A percentile compares a stretch with the other conserved stretches of the same genome.
phyloP scores from a whole-genome alignment of 208 protist species.

The Trypanosoma rangeli region DNA sequence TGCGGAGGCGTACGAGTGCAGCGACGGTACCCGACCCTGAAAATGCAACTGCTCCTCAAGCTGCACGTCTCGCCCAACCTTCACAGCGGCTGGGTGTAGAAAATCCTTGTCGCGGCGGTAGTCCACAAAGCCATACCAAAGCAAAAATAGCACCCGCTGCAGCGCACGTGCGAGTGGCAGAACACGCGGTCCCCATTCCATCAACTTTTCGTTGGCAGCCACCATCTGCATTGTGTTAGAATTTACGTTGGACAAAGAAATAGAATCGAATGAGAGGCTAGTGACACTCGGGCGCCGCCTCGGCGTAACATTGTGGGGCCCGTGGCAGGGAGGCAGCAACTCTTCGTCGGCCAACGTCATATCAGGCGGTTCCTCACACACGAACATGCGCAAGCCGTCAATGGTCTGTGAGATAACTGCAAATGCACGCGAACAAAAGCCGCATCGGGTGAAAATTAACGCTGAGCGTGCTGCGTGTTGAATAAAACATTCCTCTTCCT shows the following conservation, averaged over 20 bases:
- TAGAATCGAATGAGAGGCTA: background rate
- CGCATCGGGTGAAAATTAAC: conserved; percentile 27
- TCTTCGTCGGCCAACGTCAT: conserved; percentile 5
- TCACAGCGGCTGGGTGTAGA: conserved; percentile 60
- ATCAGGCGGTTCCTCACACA: conserved; percentile 28
- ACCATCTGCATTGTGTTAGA: background rate
- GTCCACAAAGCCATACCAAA: conserved; percentile 67
- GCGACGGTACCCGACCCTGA: conserved; percentile 53
- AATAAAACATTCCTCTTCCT: conserved; percentile 22
- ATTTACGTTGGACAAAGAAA: background rate
- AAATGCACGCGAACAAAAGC: conserved; percentile 27
- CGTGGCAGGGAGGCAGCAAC: background rate
- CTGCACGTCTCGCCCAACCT: conserved; percentile 49
- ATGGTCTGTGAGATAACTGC: conserved; percentile 11
- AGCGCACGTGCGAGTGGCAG: conserved; percentile 51
- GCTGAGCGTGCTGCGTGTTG: conserved; percentile 17
- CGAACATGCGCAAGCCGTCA: conserved; percentile 27
- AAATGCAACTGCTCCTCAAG: conserved; percentile 42
- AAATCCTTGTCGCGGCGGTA: conserved; percentile 66
- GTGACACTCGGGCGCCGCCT: no score
- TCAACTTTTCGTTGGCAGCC: conserved; percentile 6
- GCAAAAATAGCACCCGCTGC: conserved; percentile 40
- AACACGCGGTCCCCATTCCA: conserved; percentile 23
- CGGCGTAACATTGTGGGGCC: no score
- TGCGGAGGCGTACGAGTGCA: conserved; percentile 38